These are phyloP conservation scores for Cicer yamashitae DNA, from an alignment of 306 rosid genomes.

Conservation along the genomic window DNA sequence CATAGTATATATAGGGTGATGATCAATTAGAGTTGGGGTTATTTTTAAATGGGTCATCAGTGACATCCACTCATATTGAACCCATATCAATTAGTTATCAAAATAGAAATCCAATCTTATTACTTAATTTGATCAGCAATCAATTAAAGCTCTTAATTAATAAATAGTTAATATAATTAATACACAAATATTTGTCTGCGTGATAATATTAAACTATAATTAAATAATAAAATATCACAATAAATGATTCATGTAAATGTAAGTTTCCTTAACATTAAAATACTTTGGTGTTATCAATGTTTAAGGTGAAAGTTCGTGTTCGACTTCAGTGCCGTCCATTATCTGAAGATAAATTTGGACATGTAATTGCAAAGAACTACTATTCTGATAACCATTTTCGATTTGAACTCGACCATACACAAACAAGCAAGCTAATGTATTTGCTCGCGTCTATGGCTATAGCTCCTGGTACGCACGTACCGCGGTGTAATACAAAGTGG, in stretches of 20 bases:
- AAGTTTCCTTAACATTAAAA: conserved; percentile 11
- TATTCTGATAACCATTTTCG: conserved; percentile 60
- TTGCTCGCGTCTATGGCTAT: conserved; percentile 55
- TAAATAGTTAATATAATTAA: too few species aligned
- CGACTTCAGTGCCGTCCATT: conserved; percentile 70
- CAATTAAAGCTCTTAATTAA: too few species aligned
- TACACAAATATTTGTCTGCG: too few species aligned
- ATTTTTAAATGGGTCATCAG: too few species aligned
- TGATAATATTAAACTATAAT: too few species aligned
- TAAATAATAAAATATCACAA: too few species aligned
- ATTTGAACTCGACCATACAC: conserved; percentile 85
- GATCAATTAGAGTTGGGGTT: too few species aligned
- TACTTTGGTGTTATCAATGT: conserved; percentile 4
- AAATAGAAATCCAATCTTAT: too few species aligned
- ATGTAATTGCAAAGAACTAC: conserved; percentile 65
- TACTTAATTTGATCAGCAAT: too few species aligned
- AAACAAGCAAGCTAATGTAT: conserved; percentile 61
- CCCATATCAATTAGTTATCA: too few species aligned
- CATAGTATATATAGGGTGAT: too few species aligned
- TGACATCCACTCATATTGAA: too few species aligned
- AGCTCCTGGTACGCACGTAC: conserved; percentile 44
- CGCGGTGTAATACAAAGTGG: conserved; percentile 40
- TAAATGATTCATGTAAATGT: background rate
- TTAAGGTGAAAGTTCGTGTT: conserved; percentile 65
- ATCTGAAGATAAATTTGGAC: conserved; percentile 65